A percentile compares a stretch with the other conserved stretches of the same genome.
Evolutionary conservation across 1,284 basidiomycete species (phyloP).

Genomic region (Cryptococcus sp.): DNA sequence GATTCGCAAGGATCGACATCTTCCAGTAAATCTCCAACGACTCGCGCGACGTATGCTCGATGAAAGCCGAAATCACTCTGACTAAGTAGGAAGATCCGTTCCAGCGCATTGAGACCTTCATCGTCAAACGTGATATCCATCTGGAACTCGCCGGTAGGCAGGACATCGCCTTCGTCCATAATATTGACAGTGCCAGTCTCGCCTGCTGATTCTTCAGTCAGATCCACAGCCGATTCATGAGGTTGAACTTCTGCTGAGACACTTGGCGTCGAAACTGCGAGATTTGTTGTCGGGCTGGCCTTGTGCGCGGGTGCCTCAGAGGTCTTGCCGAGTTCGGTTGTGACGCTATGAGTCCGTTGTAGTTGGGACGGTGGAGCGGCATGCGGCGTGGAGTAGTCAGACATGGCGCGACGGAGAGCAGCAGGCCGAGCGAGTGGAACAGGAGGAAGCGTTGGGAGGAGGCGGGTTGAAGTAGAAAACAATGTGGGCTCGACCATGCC

Average conservation of each 20-base stretch:
- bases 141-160: slow-evolving; percentile 25
- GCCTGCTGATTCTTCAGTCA: background rate
- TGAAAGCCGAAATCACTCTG: slow-evolving; percentile 81
- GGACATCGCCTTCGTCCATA: slow-evolving; percentile 40
- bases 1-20: slow-evolving; percentile 81
- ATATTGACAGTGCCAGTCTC: slow-evolving; percentile 18
- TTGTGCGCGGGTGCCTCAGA: slow-evolving; percentile 6
- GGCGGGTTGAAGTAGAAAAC: too few relatives aligned
- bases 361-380: slow-evolving; percentile 11
- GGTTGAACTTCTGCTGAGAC: too few relatives aligned
- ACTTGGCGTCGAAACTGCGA: background rate
- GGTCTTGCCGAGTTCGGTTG: slow-evolving; percentile 21
- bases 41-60: slow-evolving; percentile 74
- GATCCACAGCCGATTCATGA: background rate
- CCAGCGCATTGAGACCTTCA: slow-evolving; percentile 74
- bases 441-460: slow-evolving; percentile 15
- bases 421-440: slow-evolving; percentile 24
- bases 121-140: slow-evolving; percentile 50
- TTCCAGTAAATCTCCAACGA: slow-evolving; percentile 67
- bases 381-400: slow-evolving; percentile 23
- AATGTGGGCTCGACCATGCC: too few relatives aligned
- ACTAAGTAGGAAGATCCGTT: slow-evolving; percentile 91
- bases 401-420: slow-evolving; percentile 23
- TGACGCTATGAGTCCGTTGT: slow-evolving; percentile 18
- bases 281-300: background rate